phyloP scores from a whole-genome alignment of 2,329 filamentous ascomycete species.

The Colletotrichum abscissum region DNA sequence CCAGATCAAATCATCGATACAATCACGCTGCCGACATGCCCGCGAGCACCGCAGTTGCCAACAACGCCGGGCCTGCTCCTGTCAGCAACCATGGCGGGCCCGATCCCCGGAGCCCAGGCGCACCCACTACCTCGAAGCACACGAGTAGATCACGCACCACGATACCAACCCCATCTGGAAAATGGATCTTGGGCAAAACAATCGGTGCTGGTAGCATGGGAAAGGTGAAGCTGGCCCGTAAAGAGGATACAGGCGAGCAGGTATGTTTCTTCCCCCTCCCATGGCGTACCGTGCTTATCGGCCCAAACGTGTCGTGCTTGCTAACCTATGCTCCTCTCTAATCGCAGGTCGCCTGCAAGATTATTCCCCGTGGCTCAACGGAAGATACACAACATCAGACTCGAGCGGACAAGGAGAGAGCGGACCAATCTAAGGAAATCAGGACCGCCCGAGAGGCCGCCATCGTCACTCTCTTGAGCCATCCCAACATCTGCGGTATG shows the following conservation, averaged over 20 bases:
- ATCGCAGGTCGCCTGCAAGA: conserved; percentile 90
- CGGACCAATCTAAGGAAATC: conserved; percentile 96
- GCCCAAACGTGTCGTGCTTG: not conserved
- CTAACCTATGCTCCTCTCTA: not conserved
- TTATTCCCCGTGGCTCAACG: conserved; percentile 89
- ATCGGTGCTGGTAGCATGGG: conserved; percentile 99
- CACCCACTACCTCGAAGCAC: conserved; percentile 58
- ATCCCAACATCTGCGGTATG: conserved; percentile 96
- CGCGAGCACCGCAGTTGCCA: conserved; percentile 59
- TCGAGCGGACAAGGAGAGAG: conserved; percentile 82
- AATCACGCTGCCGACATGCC: conserved; percentile 58
- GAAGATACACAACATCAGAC: conserved; percentile 84
- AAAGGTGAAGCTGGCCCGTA: conserved; percentile 95
- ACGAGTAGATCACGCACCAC: conserved; percentile 76
- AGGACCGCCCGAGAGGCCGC: conserved; percentile 94
- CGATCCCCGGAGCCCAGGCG: conserved; percentile 52
- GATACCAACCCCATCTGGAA: conserved; percentile 89
- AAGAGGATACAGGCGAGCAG: conserved; percentile 91
- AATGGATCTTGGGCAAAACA: conserved; percentile 96
- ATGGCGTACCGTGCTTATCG: not conserved
- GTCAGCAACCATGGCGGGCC: conserved; percentile 57
- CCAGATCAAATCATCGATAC: conserved; percentile 54
- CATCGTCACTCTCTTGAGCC: conserved; percentile 92
- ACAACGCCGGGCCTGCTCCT: conserved; percentile 64
- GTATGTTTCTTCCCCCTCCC: conserved; percentile 58